phyloP scores from a whole-genome alignment of 2,329 filamentous ascomycete genomes.

The Aspergillus sergii region DNA sequence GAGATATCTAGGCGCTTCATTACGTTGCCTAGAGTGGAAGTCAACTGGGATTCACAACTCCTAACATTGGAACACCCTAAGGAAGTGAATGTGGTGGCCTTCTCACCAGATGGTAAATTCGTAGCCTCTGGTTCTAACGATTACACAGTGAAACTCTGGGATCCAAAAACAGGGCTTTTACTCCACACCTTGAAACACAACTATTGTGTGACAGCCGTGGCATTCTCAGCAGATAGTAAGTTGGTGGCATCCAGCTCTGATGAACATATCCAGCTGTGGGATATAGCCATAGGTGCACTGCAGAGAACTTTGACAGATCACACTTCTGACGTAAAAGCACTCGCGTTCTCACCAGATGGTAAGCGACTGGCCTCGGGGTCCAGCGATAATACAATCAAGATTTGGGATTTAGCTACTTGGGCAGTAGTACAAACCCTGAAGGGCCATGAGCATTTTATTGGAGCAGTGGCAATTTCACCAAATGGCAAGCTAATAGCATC shows the following conservation, averaged over 20 bases:
- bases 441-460: no score
- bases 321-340: background rate
- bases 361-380: background rate
- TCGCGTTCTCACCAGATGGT: background rate
- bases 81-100: background rate
- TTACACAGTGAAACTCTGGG: background rate
- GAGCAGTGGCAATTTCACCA: no score
- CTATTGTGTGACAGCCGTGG: background rate
- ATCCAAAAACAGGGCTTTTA: background rate
- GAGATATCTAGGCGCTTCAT: background rate
- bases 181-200: background rate
- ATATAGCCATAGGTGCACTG: background rate
- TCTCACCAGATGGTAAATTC: background rate
- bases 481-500: background rate
- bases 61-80: background rate
- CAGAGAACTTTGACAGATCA: background rate
- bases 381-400: no score
- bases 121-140: background rate
- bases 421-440: no score
- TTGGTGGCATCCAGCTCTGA: background rate
- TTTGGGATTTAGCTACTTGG: no score
- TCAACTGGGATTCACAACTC: background rate
- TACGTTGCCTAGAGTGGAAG: background rate
- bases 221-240: background rate
- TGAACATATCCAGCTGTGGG: background rate